Conservation (phyloP, 2,329 filamentous ascomycete species). For the Colletotrichum lini region DNA sequence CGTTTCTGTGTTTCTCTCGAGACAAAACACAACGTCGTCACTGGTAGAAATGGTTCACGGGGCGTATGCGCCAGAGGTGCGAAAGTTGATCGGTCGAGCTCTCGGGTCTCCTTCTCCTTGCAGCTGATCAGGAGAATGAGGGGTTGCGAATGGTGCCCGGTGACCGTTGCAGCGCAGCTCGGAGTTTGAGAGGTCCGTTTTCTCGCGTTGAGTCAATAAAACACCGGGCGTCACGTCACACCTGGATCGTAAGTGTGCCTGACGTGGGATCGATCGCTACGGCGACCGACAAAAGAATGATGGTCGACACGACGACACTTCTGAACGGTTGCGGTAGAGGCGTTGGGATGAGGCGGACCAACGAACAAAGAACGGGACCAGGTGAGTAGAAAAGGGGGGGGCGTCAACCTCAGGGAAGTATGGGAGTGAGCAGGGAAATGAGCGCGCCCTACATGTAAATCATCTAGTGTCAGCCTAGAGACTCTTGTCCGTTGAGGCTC, state of each 20-base stretch:
- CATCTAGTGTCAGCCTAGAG: constrained; percentile 34
- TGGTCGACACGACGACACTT: constrained; percentile 34
- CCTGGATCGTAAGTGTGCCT: constrained; percentile 1
- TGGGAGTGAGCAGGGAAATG: constrained; percentile 24
- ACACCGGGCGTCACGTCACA: constrained; percentile 9
- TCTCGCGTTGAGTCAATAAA: constrained; percentile 13
- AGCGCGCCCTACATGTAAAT: constrained; percentile 32
- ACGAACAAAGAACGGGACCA: constrained; percentile 33
- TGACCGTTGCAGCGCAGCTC: constrained; percentile 22
- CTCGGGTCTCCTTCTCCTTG: constrained; percentile 7
- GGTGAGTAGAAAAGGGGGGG: constrained; percentile 30
- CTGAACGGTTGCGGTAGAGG: constrained; percentile 31
- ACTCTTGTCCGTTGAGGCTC: constrained; percentile 33
- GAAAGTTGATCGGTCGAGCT: constrained; percentile 18
- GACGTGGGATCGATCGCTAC: constrained; percentile 28
- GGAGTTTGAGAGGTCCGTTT: not conserved
- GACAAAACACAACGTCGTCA: not conserved
- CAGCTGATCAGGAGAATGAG: constrained; percentile 16
- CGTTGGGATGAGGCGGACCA: constrained; percentile 13
- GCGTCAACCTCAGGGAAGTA: constrained; percentile 11
- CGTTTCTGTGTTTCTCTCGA: constrained; percentile 25
- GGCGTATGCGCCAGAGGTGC: constrained; percentile 1
- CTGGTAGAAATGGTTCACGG: constrained; percentile 8
- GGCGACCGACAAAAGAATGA: constrained; percentile 11
- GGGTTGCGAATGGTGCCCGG: not conserved